Percentiles rank a stretch among this genome's conserved stretches.
phyloP scores from a whole-genome alignment of 345 rosid species.

The Linum usitatissimum region DNA sequence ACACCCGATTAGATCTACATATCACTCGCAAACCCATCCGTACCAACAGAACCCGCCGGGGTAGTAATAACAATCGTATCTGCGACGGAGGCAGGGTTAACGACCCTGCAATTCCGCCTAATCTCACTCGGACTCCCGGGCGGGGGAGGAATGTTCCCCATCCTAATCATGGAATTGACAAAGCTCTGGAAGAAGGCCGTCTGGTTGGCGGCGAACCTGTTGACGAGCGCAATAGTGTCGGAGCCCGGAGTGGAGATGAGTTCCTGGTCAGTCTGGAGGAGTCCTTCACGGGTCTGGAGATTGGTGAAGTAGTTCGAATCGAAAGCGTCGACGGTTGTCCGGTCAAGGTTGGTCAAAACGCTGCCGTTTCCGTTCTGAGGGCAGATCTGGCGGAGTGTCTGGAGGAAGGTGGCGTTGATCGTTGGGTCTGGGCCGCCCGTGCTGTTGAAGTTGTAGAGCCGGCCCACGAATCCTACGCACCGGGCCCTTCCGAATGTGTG shows the following conservation, averaged over 20 bases:
- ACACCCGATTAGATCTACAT: too few species aligned
- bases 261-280: conserved; percentile 20
- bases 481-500: conserved; percentile 19
- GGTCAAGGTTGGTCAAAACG: not conserved
- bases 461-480: conserved; percentile 1
- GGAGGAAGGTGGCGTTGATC: conserved; percentile 7
- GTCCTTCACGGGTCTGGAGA: conserved; percentile 4
- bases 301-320: conserved; percentile 11
- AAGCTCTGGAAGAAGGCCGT: conserved; percentile 27
- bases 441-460: conserved; percentile 9
- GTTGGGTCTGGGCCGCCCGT: conserved; percentile 8
- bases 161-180: conserved; percentile 29
- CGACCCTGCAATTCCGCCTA: conserved; percentile 21
- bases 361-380: conserved; percentile 10
- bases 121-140: conserved; percentile 31
- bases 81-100: conserved; percentile 9
- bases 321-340: conserved; percentile 2
- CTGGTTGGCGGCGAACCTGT: conserved; percentile 25
- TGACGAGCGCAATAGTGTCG: conserved; percentile 18
- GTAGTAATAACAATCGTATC: too few species aligned
- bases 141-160: conserved; percentile 33
- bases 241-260: conserved; percentile 25
- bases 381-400: conserved; percentile 6
- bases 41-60: too few species aligned
- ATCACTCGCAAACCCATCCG: too few species aligned